Evolutionary conservation across 805 yeast species (phyloP).

Genomic region (Clavispora fructus): DNA sequence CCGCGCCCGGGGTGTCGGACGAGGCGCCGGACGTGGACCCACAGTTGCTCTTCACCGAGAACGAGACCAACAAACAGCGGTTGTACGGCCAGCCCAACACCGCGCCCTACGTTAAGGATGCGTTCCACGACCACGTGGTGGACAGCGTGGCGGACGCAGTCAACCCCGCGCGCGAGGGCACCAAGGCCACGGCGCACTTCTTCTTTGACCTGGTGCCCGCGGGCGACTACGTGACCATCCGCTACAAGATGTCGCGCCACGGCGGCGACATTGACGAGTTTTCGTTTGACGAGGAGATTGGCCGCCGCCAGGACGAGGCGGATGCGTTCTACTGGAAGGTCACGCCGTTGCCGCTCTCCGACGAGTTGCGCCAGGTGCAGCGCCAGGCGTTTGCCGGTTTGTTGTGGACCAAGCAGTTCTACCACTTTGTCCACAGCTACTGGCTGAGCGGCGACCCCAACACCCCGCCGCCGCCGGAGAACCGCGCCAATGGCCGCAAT

Average conservation of each 20-base stretch:
- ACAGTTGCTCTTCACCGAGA: conserved; percentile 75
- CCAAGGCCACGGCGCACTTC: conserved; percentile 83
- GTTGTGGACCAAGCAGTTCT: conserved; percentile 90
- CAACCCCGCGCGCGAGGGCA: conserved; percentile 69
- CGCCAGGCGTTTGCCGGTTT: conserved; percentile 93
- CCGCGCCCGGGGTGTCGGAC: conserved; percentile 71
- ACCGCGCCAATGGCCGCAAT: conserved; percentile 84
- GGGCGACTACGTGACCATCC: conserved; percentile 79
- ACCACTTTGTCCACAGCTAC: conserved; percentile 76
- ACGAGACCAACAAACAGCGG: conserved; percentile 71
- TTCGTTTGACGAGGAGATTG: conserved; percentile 63
- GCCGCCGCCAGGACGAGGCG: conserved; percentile 76
- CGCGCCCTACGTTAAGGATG: conserved; percentile 70
- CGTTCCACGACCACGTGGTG: conserved; percentile 79
- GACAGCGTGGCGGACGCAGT: conserved; percentile 54
- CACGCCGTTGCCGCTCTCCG: conserved; percentile 78
- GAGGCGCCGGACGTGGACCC: conserved; percentile 68
- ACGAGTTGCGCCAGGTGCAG: conserved; percentile 75
- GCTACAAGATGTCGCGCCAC: conserved; percentile 60
- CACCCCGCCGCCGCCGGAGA: conserved; percentile 67
- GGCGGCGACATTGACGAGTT: conserved; percentile 58
- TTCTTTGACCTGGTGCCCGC: conserved; percentile 80
- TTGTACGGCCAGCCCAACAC: conserved; percentile 63
- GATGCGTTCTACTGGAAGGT: conserved; percentile 89
- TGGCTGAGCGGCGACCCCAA: conserved; percentile 86